Conservation (phyloP, 805 yeast genomes). For the Ascoidea asiatica region DNA sequence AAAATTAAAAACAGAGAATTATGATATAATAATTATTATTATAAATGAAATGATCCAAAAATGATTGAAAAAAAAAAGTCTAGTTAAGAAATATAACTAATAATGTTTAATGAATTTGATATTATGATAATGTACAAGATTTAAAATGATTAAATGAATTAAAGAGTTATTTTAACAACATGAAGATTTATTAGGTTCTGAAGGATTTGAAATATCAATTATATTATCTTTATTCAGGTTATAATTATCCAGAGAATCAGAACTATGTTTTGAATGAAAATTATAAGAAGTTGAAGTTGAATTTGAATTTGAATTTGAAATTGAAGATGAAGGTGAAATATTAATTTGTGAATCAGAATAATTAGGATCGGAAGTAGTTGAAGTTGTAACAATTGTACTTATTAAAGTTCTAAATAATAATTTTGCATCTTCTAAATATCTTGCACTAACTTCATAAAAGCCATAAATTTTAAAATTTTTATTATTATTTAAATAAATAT, state of each 20-base stretch:
- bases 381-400: background rate
- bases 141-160: background rate
- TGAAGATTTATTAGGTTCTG: background rate
- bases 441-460: conserved; percentile 33
- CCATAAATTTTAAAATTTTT: conserved; percentile 23
- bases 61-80: too few relatives aligned
- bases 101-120: too few relatives aligned
- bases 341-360: too few relatives aligned
- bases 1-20: too few relatives aligned
- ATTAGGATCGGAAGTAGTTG: too few relatives aligned
- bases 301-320: too few relatives aligned
- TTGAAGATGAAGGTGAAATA: too few relatives aligned
- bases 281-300: too few relatives aligned
- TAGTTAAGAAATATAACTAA: too few relatives aligned
- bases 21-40: too few relatives aligned
- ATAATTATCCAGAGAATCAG: background rate
- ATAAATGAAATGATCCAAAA: too few relatives aligned
- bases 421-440: conserved; percentile 16
- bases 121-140: background rate
- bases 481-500: conserved; percentile 17
- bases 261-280: conserved; percentile 3
- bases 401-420: conserved; percentile 9
- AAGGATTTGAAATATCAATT: background rate
- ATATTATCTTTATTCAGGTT: background rate
- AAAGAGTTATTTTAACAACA: background rate